These are phyloP conservation scores for Solanum infundibuliforme DNA, from an alignment of 257 asterid genomes.

Conservation along the genomic window DNA sequence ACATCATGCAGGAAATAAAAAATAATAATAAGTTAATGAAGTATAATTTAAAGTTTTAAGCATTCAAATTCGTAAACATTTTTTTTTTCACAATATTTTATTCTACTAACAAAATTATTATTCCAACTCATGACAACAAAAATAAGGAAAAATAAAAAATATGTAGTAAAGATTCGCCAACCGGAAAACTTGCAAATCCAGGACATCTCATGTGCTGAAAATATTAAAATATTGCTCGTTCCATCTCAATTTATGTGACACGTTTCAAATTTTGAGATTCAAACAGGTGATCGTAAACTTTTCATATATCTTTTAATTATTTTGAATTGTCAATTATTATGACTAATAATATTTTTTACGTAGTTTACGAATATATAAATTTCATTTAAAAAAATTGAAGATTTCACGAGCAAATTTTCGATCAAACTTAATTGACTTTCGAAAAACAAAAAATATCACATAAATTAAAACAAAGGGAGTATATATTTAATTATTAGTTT, in stretches of 20 bases:
- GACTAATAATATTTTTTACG: too few relatives aligned
- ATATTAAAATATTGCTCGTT: not conserved
- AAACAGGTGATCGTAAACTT: too few relatives aligned
- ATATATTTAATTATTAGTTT: not conserved
- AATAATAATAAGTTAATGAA: not conserved
- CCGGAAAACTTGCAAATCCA: not conserved
- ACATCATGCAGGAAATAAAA: not conserved
- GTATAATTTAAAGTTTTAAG: not conserved
- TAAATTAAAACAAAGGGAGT: accelerated
- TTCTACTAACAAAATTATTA: not conserved
- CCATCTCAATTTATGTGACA: not conserved
- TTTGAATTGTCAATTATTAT: not conserved
- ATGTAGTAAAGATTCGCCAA: not conserved
- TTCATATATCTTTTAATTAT: too few relatives aligned
- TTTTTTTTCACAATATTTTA: not conserved
- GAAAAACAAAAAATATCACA: too few relatives aligned
- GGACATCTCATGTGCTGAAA: not conserved
- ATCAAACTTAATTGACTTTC: not conserved
- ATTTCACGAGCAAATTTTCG: accelerated
- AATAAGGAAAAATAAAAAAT: not conserved
- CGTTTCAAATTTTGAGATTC: accelerated
- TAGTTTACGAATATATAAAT: too few relatives aligned
- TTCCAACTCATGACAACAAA: not conserved
- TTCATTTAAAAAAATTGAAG: too few relatives aligned
- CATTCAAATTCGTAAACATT: not conserved